Evolutionary conservation across 2,329 filamentous ascomycete genomes (phyloP).

Genomic region (Calonectria pauciramosa): DNA sequence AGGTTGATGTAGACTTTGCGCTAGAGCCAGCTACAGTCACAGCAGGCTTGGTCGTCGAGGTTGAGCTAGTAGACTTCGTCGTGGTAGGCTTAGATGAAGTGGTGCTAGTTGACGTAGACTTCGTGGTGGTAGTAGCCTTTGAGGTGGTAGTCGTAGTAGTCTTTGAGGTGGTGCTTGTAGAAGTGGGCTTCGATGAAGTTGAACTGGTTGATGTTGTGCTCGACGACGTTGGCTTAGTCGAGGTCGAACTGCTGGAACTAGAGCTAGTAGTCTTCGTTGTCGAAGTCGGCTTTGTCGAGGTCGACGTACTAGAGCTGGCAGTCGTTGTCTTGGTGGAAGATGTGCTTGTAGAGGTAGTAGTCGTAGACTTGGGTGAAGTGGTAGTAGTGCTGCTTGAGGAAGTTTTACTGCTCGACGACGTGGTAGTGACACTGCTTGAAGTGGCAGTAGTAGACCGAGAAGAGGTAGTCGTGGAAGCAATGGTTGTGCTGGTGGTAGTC

Average conservation of each 20-base stretch:
- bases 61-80: not conserved
- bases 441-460: not conserved
- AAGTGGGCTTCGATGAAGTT: not conserved
- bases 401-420: not conserved
- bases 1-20: not conserved
- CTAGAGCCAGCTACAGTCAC: not conserved
- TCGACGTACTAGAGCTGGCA: not conserved
- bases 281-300: not conserved
- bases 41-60: not conserved
- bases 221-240: not conserved
- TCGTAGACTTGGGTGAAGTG: not conserved
- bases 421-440: not conserved
- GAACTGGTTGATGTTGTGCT: not conserved
- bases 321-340: not conserved
- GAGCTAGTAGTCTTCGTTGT: not conserved
- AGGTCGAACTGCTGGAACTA: not conserved
- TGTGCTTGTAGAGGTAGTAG: not conserved
- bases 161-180: slow-evolving; percentile 9
- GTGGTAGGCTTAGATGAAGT: not conserved
- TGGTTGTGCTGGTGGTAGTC: slow-evolving; percentile 39
- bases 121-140: slow-evolving; percentile 27
- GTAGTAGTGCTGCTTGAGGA: slow-evolving; percentile 2
- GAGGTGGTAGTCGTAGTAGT: slow-evolving; percentile 35
- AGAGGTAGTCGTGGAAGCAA: slow-evolving; percentile 26
- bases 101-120: not conserved